Conservation (phyloP, 2,329 filamentous ascomycete species). For the Amauroascus verrucosus region DNA sequence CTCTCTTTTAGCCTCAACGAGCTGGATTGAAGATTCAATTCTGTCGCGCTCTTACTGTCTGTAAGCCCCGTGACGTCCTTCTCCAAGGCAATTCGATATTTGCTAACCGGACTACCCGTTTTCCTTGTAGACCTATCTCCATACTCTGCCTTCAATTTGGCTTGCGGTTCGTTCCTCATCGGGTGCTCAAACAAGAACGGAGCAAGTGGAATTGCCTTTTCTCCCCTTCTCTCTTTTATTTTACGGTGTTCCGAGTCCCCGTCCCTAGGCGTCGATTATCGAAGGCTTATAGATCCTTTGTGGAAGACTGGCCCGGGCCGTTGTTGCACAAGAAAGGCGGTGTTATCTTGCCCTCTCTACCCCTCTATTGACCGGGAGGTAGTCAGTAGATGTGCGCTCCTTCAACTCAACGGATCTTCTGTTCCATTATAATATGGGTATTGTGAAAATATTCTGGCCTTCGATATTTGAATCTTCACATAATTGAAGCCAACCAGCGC, state of each 20-base stretch:
- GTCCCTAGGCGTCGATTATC: neutral
- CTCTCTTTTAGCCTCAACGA: neutral
- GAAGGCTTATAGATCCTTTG: neutral
- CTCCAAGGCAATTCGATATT: neutral
- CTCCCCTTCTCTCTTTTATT: too few relatives aligned
- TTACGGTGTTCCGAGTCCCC: neutral
- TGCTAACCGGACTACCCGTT: neutral
- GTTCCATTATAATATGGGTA: neutral
- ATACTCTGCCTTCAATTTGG: neutral
- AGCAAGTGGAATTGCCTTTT: neutral
- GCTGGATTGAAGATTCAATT: neutral
- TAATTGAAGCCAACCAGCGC: neutral
- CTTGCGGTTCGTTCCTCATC: neutral
- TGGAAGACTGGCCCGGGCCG: neutral
- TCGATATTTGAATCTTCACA: neutral
- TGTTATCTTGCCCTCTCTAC: neutral
- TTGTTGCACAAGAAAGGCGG: slow-evolving; percentile 1
- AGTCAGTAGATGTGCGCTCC: neutral
- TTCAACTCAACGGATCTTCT: neutral
- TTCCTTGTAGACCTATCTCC: neutral
- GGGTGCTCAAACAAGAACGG: neutral
- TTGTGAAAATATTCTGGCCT: neutral
- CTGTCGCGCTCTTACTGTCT: neutral
- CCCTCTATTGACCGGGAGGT: neutral
- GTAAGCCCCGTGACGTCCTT: neutral